Conservation (phyloP, 768 basidiomycete species). For the Collybia sordida region DNA sequence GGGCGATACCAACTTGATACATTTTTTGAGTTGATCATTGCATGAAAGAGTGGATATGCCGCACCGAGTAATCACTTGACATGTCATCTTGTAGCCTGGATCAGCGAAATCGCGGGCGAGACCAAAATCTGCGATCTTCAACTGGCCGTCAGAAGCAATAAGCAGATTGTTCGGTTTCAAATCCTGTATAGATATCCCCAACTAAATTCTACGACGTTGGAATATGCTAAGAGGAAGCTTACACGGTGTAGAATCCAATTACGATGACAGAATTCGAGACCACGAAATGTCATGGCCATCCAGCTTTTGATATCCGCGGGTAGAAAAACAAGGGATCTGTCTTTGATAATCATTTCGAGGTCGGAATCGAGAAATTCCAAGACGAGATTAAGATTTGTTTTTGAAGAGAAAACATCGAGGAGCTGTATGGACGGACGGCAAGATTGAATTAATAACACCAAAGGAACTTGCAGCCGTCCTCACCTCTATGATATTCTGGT, state of each 20-base stretch:
- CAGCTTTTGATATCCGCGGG: slow-evolving; percentile 97
- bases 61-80: slow-evolving; percentile 95
- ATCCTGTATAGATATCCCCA: slow-evolving; percentile 54
- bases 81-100: slow-evolving; percentile 95
- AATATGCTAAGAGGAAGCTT: slow-evolving; percentile 17
- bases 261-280: slow-evolving; percentile 97
- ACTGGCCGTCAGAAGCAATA: slow-evolving; percentile 84
- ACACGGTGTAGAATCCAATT: slow-evolving; percentile 94
- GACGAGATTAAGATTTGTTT: slow-evolving; percentile 95
- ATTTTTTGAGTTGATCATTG: slow-evolving; percentile 2
- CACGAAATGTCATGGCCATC: slow-evolving; percentile 98
- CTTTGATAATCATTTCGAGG: slow-evolving; percentile 95
- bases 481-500: slow-evolving; percentile 95
- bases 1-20: slow-evolving; percentile 90
- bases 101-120: slow-evolving; percentile 95
- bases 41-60: slow-evolving; percentile 17
- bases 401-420: slow-evolving; percentile 94
- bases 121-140: slow-evolving; percentile 99
- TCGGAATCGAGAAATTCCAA: slow-evolving; percentile 96
- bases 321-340: slow-evolving; percentile 87
- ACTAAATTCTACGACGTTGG: background rate
- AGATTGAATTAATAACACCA: background rate
- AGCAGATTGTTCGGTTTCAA: slow-evolving; percentile 98
- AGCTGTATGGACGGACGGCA: slow-evolving; percentile 48
- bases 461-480: slow-evolving; percentile 11